Evolutionary conservation across 345 rosid species (phyloP), one percentile per base, ranked within the genome.

Genomic region (Alliaria petiolata): DNA sequence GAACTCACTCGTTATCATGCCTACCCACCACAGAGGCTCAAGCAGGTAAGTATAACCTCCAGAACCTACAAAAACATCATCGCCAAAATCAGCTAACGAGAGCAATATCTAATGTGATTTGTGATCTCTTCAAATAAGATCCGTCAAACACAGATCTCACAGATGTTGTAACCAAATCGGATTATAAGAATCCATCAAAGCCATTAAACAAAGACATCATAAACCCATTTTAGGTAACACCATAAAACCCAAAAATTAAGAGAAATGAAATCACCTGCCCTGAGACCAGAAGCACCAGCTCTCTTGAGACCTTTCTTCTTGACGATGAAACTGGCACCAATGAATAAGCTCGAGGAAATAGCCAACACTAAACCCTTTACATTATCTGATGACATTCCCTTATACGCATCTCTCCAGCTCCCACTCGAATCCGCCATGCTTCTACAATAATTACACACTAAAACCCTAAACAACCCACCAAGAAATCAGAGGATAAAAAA

Each of bases 11-110:
- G 97, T 87, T 78, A 89, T 87, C 97, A 92, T 92, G 85, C 97
- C 97, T 22, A 70, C 79, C 97, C 97, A 92, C 97, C 97, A 92
- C 9, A 89, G 89, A 58, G 96, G 97, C 85, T 92, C 93, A 25
- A 86, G 80, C 71, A 92, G 83, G 82, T 92, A 92, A 42, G 97
- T 82, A 81, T 87, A 87, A 49, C 97, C 97, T 59, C 97, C 97
- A 75, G 79, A 82, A 65, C 93, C 97, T 84, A 81, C 56, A 69
- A 65, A 54, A 62, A 3, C 26, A 20, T 17, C 67, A 71, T 39
- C 22, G 33, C 33, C 42, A 63, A 51, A 52, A 22, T 14, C 38
- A 75, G 15, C 13, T n/a, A 67, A 44, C 4, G 3, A 45, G 56
- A 14, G 4, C 34, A 6, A 40, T 13, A 58, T 19, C 16, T 0